Percentiles rank a stretch among this genome's conserved stretches.
Conservation (phyloP, 2,329 filamentous ascomycete genomes). For the Polychaeton citri region DNA sequence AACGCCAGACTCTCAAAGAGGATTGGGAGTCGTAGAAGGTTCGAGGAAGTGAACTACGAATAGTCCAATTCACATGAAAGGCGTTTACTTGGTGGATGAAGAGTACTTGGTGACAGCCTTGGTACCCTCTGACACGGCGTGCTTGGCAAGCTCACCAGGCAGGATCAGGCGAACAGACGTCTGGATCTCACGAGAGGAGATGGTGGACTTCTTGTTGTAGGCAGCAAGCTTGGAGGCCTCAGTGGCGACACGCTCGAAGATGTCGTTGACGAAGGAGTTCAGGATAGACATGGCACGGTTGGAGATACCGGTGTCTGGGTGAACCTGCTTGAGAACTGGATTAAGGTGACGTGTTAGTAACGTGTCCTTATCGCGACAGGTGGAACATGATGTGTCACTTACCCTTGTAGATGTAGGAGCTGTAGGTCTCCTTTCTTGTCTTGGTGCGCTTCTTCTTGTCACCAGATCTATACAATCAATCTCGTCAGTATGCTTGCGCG, state of each 20-base stretch:
- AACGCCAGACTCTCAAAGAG: slow-evolving; percentile 18
- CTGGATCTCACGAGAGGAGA: slow-evolving; percentile 98
- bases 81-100: slow-evolving; percentile 88
- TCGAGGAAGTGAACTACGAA: too few species aligned
- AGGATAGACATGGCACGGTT: slow-evolving; percentile 99
- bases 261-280: slow-evolving; percentile 99
- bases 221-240: slow-evolving; percentile 98
- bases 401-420: slow-evolving; percentile 99
- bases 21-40: too few species aligned
- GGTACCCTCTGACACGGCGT: slow-evolving; percentile 97
- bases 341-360: slow-evolving; percentile 27
- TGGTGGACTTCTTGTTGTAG: slow-evolving; percentile 99
- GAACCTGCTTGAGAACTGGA: slow-evolving; percentile 96
- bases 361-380: slow-evolving; percentile 3
- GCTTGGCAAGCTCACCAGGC: slow-evolving; percentile 96
- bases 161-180: slow-evolving; percentile 97
- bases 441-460: slow-evolving; percentile 99
- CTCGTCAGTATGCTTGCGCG: neutral
- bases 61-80: too few species aligned
- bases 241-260: slow-evolving; percentile 97
- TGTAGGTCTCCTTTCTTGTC: slow-evolving; percentile 99
- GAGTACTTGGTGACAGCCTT: slow-evolving; percentile 99
- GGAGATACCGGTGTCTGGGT: slow-evolving; percentile 99
- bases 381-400: slow-evolving; percentile 22
- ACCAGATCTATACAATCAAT: slow-evolving; percentile 30